Percentiles rank a stretch among this genome's conserved stretches.
Conservation (phyloP, 345 rosid species). For the Melaleuca alternifolia region DNA sequence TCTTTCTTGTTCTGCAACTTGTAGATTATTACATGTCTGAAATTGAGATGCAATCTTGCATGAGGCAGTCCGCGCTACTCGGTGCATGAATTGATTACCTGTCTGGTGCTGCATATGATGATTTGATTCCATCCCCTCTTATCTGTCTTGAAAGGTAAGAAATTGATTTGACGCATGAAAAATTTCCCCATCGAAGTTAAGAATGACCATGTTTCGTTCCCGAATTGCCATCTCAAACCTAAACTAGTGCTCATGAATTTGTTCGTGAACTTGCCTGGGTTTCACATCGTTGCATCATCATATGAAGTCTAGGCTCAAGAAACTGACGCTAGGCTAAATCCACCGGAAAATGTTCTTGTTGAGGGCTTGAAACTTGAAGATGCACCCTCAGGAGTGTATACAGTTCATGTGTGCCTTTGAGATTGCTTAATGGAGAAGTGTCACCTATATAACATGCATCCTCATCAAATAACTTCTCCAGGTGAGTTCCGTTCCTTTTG, state of each 20-base stretch:
- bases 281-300: not conserved
- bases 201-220: not conserved
- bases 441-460: not conserved
- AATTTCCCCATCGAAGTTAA: not conserved
- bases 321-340: not conserved
- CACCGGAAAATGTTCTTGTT: not conserved
- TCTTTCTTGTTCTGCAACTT: not conserved
- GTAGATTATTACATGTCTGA: no score
- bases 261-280: not conserved
- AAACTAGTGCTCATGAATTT: not conserved
- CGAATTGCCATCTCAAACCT: not conserved
- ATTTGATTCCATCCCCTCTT: not conserved
- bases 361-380: not conserved
- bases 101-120: not conserved
- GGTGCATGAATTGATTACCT: not conserved
- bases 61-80: not conserved
- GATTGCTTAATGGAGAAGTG: not conserved
- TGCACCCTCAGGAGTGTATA: not conserved
- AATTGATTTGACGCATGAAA: not conserved
- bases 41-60: not conserved
- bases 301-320: not conserved
- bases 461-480: not conserved
- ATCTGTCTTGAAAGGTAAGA: not conserved
- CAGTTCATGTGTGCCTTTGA: not conserved
- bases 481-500: not conserved